Evolutionary conservation across 768 basidiomycete species (phyloP), one percentile per base, ranked within the genome.

Genomic region (Suillus luteus): DNA sequence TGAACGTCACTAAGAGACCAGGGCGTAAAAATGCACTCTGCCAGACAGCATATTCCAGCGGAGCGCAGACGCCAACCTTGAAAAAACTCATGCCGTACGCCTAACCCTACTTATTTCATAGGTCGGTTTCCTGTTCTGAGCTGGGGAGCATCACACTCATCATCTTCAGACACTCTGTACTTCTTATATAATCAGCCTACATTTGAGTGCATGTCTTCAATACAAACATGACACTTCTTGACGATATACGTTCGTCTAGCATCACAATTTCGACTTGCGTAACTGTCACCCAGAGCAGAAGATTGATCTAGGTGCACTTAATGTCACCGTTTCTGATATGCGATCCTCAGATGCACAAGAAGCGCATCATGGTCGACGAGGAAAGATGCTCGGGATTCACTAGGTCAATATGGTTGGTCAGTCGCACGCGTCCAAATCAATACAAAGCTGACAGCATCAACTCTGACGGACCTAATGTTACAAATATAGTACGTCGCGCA

Each of bases 61-160:
- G 80, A 5, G 79, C 86, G 10, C 91, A 93, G 75, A 87, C 89
- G 12, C 76, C 81, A 43, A 86, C 82, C 62, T 77, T 93, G 68
- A 90, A 87, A 78, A 91, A 85, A 67, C 55, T 93, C 54, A 78
- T 93, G 37, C 91, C 91, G 2, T 92, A 93, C 66, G 88, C 88
- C 24, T 84, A 76, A 69, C 62, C 63, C 60, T 54, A 43, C 44
- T 24, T 41, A 38, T 59, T 38, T 9, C 52, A 55, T 65, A 68
- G 62, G 74, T 71, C 38, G 27, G 72, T 67, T 54, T 19, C 51
- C 27, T 58, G n/a, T 57, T 33, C 19, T n/a, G 9, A 57, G 17
- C 35, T n/a, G 24, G 12, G 10, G 17, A 27, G 9, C 15, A 33
- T 27, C 2, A 51, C 11, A 14, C 27, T 52, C 41, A 19, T n/a